phyloP scores from a whole-genome alignment of 192 early-diverging fungal genomes.

The Allomyces arbusculus region DNA sequence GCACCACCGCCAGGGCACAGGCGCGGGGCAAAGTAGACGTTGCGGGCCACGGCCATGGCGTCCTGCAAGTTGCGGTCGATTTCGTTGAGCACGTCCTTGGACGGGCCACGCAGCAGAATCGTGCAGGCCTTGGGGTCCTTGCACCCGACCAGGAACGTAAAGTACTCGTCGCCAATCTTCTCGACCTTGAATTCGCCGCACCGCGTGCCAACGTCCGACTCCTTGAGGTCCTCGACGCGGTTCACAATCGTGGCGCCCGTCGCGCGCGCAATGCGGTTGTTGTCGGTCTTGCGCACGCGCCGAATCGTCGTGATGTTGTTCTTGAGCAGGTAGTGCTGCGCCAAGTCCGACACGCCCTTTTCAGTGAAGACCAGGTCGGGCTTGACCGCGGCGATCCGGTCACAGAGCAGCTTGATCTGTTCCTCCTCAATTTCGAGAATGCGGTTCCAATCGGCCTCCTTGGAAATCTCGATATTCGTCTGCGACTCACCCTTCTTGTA shows the following conservation, averaged over 20 bases:
- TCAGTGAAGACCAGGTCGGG: constrained; percentile 97
- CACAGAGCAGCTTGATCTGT: constrained; percentile 91
- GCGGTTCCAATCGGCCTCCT: constrained; percentile 90
- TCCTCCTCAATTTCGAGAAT: constrained; percentile 98
- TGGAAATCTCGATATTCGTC: constrained; percentile 93
- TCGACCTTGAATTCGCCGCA: constrained; percentile 88
- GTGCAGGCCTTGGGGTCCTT: constrained; percentile 96
- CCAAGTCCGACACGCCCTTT: constrained; percentile 96
- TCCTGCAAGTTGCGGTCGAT: constrained; percentile 98
- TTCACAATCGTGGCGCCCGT: constrained; percentile 92
- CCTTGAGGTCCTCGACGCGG: constrained; percentile 90
- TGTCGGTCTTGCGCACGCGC: constrained; percentile 94
- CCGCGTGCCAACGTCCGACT: constrained; percentile 76
- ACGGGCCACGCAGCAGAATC: constrained; percentile 86
- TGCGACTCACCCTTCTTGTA: constrained; percentile 99
- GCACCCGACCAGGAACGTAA: constrained; percentile 85
- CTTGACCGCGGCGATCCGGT: constrained; percentile 86
- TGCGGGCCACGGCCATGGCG: constrained; percentile 95
- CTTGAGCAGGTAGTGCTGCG: constrained; percentile 97
- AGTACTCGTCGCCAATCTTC: constrained; percentile 99
- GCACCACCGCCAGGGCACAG: constrained; percentile 93
- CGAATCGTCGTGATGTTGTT: constrained; percentile 93
- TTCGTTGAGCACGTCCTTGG: constrained; percentile 94
- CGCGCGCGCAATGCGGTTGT: constrained; percentile 96
- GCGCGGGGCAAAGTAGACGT: constrained; percentile 87